These are phyloP conservation scores for Myrmaecium sp. DNA, from an alignment of 2,329 filamentous ascomycete genomes.

Conservation along the genomic window DNA sequence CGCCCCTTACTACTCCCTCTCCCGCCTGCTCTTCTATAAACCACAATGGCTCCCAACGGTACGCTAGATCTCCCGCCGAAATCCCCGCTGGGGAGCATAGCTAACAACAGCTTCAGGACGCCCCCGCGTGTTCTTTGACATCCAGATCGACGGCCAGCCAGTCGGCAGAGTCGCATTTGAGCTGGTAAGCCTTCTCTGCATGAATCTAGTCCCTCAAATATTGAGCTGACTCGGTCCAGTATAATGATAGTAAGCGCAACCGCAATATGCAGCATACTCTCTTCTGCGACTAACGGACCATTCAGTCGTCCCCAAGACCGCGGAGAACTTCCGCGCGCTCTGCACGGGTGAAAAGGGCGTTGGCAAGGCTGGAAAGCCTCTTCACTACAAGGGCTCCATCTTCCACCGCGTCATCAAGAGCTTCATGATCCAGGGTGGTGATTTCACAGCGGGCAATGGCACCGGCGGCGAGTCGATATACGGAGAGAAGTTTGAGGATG, in stretches of 20 bases:
- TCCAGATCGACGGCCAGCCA: slow-evolving; percentile 57
- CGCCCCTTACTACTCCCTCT: no score
- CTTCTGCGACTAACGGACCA: slow-evolving; percentile 4
- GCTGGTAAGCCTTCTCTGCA: slow-evolving; percentile 37
- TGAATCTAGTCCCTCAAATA: neutral
- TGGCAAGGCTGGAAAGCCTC: slow-evolving; percentile 63
- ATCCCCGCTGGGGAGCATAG: no score
- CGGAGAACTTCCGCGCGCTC: slow-evolving; percentile 86
- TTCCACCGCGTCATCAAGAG: slow-evolving; percentile 98
- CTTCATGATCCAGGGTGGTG: slow-evolving; percentile 97
- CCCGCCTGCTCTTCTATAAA: no score
- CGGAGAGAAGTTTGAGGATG: slow-evolving; percentile 90
- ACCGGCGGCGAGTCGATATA: slow-evolving; percentile 97
- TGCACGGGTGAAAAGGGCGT: slow-evolving; percentile 89
- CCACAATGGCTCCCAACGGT: no score
- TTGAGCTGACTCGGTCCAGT: slow-evolving; percentile 12
- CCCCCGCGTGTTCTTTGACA: slow-evolving; percentile 83
- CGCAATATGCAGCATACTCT: neutral
- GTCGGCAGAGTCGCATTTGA: slow-evolving; percentile 75
- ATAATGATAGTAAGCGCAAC: slow-evolving; percentile 23
- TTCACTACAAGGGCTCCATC: slow-evolving; percentile 79
- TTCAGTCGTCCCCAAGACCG: slow-evolving; percentile 72
- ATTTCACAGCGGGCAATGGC: slow-evolving; percentile 88
- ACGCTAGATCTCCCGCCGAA: no score
- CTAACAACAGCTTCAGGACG: slow-evolving; percentile 29